Evolutionary conservation across 768 basidiomycete genomes (phyloP).

Genomic region (Strobilomyces dryophilus): DNA sequence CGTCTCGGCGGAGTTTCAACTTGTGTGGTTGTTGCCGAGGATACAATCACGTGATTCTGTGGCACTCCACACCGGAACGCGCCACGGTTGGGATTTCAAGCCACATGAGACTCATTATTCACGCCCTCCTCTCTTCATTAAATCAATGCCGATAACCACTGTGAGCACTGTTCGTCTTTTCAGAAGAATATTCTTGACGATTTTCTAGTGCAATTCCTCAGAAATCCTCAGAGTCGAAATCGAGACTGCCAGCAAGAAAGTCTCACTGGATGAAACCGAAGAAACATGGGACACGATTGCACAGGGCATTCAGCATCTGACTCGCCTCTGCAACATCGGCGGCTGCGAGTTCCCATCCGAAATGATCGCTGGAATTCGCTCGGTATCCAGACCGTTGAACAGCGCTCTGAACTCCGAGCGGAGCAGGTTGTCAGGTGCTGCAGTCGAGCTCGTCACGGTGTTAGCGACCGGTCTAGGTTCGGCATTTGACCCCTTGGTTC

Average conservation of each 20-base stretch:
- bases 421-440: constrained; percentile 62
- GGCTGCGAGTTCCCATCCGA: constrained; percentile 50
- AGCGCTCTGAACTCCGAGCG: constrained; percentile 70
- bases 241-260: constrained; percentile 38
- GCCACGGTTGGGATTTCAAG: constrained; percentile 11
- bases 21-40: constrained; percentile 16
- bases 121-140: not conserved
- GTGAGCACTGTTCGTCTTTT: not conserved
- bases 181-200: not conserved
- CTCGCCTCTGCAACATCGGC: constrained; percentile 46
- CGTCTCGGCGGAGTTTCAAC: constrained; percentile 25
- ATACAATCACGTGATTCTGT: constrained; percentile 23
- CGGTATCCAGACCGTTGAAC: constrained; percentile 49
- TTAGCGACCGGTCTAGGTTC: constrained; percentile 53
- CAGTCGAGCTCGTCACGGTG: constrained; percentile 56
- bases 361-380: constrained; percentile 47
- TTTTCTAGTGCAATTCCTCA: constrained; percentile 30
- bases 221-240: constrained; percentile 36
- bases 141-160: constrained; percentile 30
- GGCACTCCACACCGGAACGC: constrained; percentile 19
- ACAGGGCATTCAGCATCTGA: constrained; percentile 44
- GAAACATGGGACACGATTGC: constrained; percentile 75
- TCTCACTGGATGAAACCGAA: constrained; percentile 61
- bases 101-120: constrained; percentile 14
- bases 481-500: constrained; percentile 63